These are phyloP conservation scores for Dactylella cylindrospora DNA, from an alignment of 2,329 filamentous ascomycete species.

Conservation along the genomic window DNA sequence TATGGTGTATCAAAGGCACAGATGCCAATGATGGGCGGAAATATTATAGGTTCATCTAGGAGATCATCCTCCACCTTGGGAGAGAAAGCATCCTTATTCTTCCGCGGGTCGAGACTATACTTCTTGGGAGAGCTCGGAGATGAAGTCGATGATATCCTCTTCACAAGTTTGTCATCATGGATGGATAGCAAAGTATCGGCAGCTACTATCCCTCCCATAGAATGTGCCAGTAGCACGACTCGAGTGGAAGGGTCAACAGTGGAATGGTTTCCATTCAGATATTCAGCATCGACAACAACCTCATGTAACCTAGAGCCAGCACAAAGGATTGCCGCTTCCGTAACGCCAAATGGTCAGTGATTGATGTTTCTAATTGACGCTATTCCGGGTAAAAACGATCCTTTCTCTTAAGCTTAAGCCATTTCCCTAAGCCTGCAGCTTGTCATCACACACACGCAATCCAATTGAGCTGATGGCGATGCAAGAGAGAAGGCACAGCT, in stretches of 20 bases:
- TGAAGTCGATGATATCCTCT: slow-evolving; percentile 50
- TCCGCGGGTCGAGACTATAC: slow-evolving; percentile 33
- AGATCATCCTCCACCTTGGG: slow-evolving; percentile 30
- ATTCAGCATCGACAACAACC: slow-evolving; percentile 40
- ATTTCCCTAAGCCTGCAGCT: no score
- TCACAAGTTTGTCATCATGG: slow-evolving; percentile 62
- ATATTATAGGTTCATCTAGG: slow-evolving; percentile 70
- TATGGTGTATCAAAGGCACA: slow-evolving; percentile 95
- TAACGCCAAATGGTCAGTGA: no score
- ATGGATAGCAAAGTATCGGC: slow-evolving; percentile 82
- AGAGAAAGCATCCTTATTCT: slow-evolving; percentile 4
- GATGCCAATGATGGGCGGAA: slow-evolving; percentile 86
- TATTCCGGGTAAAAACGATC: no score
- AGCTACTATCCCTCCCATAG: slow-evolving; percentile 91
- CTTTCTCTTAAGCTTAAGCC: no score
- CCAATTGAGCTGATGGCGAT: no score
- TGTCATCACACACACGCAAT: no score
- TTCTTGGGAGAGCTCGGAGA: slow-evolving; percentile 47
- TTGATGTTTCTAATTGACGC: no score
- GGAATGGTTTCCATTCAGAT: slow-evolving; percentile 70
- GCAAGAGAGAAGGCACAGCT: no score
- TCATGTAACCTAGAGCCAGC: slow-evolving; percentile 36
- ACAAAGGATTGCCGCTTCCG: no score
- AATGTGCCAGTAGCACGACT: slow-evolving; percentile 80
- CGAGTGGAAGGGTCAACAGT: slow-evolving; percentile 83